Conservation (phyloP, 345 rosid genomes). For the Eucalyptus paniculata region DNA sequence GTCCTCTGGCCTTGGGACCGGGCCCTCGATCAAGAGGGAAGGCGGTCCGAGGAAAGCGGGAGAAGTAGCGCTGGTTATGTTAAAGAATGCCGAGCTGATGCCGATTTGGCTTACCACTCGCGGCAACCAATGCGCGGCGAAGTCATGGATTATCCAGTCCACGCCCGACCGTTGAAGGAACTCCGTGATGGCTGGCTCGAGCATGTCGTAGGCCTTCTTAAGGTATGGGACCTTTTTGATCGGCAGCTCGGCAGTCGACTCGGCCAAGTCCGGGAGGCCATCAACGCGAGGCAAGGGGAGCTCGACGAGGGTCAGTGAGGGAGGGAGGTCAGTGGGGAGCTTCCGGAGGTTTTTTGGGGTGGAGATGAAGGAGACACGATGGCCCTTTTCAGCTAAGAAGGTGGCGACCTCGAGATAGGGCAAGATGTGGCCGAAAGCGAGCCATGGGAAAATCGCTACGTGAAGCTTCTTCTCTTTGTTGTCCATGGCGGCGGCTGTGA, state of each 20-base stretch:
- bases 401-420: neutral
- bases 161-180: slow-evolving; percentile 10
- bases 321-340: neutral
- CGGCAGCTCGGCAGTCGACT: slow-evolving; percentile 25
- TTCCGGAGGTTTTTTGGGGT: neutral
- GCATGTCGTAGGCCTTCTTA: slow-evolving; percentile 25
- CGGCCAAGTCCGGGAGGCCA: slow-evolving; percentile 14
- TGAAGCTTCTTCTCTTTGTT: neutral
- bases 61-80: slow-evolving; percentile 4
- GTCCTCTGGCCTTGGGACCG: slow-evolving; percentile 1
- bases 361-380: neutral
- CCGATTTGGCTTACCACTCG: slow-evolving; percentile 1
- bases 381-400: neutral
- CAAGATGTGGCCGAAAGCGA: neutral
- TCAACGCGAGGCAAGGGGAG: slow-evolving; percentile 7
- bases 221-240: slow-evolving; percentile 7
- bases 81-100: slow-evolving; percentile 1
- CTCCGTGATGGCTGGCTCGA: neutral
- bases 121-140: slow-evolving; percentile 27
- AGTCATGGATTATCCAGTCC: slow-evolving; percentile 27
- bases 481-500: neutral
- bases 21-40: neutral
- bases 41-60: slow-evolving; percentile 3
- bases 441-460: neutral
- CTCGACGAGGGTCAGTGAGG: slow-evolving; percentile 1